These are phyloP conservation scores for Babesia gibsoni DNA, from an alignment of 169 alveolate species.

Conservation along the genomic window DNA sequence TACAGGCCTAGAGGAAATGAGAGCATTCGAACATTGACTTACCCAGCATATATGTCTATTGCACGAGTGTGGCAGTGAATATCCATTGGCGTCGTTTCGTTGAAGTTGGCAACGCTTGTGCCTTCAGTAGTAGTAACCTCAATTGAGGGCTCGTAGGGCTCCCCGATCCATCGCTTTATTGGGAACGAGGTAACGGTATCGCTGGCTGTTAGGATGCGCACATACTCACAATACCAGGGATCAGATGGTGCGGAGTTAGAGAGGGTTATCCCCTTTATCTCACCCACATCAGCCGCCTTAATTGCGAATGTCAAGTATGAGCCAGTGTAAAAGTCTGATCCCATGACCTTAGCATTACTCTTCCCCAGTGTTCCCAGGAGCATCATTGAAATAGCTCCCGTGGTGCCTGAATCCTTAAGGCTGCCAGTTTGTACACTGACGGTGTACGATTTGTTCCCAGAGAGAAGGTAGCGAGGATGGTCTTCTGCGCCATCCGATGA, in stretches of 20 bases:
- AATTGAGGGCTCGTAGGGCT: conserved; percentile 73
- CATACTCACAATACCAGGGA: conserved; percentile 85
- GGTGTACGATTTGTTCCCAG: conserved; percentile 70
- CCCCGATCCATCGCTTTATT: conserved; percentile 83
- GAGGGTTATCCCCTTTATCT: conserved; percentile 72
- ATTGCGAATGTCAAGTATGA: conserved; percentile 68
- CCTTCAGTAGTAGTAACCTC: conserved; percentile 65
- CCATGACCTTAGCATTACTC: conserved; percentile 74
- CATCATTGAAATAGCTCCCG: conserved; percentile 72
- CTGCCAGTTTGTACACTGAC: conserved; percentile 77
- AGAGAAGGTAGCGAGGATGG: conserved; percentile 44
- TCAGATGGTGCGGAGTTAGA: conserved; percentile 74
- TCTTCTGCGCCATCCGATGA: conserved; percentile 66
- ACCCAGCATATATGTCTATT: conserved; percentile 57
- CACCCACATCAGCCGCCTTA: conserved; percentile 85
- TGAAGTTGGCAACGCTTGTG: conserved; percentile 56
- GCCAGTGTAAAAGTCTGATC: conserved; percentile 71
- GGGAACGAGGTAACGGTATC: conserved; percentile 69
- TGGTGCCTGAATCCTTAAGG: conserved; percentile 78
- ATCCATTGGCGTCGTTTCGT: conserved; percentile 62
- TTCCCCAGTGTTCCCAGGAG: conserved; percentile 75
- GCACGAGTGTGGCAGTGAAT: conserved; percentile 64
- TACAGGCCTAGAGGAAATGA: conserved; percentile 53
- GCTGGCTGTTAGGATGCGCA: conserved; percentile 69
- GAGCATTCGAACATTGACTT: conserved; percentile 24